Percentiles rank a stretch among this genome's conserved stretches.
Evolutionary conservation across 768 basidiomycete species (phyloP).

Genomic region (Amanita rubescens): DNA sequence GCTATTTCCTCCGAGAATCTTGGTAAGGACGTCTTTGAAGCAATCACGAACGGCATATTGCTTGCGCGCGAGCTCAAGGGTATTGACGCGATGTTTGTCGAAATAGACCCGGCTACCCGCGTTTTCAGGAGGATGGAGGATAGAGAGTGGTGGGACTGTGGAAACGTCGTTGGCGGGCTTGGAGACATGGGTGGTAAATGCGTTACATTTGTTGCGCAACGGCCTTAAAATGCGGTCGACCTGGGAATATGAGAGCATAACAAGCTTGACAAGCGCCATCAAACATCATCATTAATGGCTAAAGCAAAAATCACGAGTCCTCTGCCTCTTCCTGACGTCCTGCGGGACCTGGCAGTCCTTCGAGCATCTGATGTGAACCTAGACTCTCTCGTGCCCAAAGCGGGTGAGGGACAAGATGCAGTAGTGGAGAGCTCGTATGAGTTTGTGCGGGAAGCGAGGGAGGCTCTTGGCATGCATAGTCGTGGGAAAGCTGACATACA

Average conservation of each 20-base stretch:
- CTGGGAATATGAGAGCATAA: slow-evolving; percentile 7
- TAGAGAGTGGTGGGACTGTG: slow-evolving; percentile 23
- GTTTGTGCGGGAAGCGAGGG: slow-evolving; percentile 50
- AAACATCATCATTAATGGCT: slow-evolving; percentile 3
- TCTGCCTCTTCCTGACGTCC: slow-evolving; percentile 49
- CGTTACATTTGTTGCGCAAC: slow-evolving; percentile 38
- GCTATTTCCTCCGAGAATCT: slow-evolving; percentile 13
- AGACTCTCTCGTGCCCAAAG: slow-evolving; percentile 19
- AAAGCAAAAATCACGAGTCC: slow-evolving; percentile 36
- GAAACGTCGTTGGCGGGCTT: slow-evolving; percentile 11
- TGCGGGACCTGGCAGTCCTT: slow-evolving; percentile 68
- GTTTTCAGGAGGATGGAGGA: slow-evolving; percentile 31
- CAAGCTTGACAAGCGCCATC: background rate
- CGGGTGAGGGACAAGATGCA: slow-evolving; percentile 8
- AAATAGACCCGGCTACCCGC: slow-evolving; percentile 25
- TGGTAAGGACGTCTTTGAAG: slow-evolving; percentile 42
- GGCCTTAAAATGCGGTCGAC: slow-evolving; percentile 36
- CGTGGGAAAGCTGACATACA: slow-evolving; percentile 45
- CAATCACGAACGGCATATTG: slow-evolving; percentile 49
- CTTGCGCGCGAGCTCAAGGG: slow-evolving; percentile 36
- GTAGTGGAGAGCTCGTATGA: slow-evolving; percentile 49
- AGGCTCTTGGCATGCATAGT: slow-evolving; percentile 46
- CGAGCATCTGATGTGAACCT: slow-evolving; percentile 46
- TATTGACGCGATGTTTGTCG: slow-evolving; percentile 25
- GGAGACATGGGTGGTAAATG: slow-evolving; percentile 21